Evolutionary conservation across 139 green algal genomes (phyloP).

Genomic region (Edaphochlamys debaryana): DNA sequence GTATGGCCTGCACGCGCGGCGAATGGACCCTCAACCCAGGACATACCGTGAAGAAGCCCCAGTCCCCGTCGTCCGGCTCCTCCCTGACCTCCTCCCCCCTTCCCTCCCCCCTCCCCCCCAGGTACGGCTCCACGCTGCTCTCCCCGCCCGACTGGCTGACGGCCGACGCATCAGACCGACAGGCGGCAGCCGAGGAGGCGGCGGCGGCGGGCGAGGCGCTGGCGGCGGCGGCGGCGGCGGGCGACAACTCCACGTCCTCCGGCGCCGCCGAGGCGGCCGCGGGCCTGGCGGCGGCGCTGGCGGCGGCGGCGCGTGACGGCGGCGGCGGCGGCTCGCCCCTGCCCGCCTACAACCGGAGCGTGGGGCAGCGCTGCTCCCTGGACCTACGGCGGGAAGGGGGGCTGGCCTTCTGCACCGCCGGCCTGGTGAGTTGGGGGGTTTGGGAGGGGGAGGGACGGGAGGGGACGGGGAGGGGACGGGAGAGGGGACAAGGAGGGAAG

Average conservation of each 20-base stretch:
- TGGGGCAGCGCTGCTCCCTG: conserved; percentile 10
- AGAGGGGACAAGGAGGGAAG: too few relatives aligned
- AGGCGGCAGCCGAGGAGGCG: too few relatives aligned
- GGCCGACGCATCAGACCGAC: conserved; percentile 10
- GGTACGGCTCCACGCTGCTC: conserved; percentile 36
- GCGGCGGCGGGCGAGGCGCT: background rate
- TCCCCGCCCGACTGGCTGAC: conserved; percentile 26
- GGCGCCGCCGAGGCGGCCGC: too few relatives aligned
- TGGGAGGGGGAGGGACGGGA: background rate
- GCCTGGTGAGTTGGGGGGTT: background rate
- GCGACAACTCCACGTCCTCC: background rate
- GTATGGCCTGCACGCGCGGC: too few relatives aligned
- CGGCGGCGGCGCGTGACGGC: background rate
- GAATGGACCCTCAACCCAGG: too few relatives aligned
- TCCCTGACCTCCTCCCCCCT: too few relatives aligned
- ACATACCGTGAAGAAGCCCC: too few relatives aligned
- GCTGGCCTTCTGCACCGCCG: conserved; percentile 14
- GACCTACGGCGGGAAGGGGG: conserved; percentile 23
- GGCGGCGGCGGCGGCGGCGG: too few relatives aligned
- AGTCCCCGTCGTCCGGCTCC: too few relatives aligned
- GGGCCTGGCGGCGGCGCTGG: background rate
- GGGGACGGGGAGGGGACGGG: background rate
- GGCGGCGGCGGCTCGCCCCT: too few relatives aligned
- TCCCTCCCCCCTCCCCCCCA: too few relatives aligned
- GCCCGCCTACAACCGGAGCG: conserved; percentile 8